Evolutionary conservation across 169 alveolate species (phyloP).

Genomic region (Cryptosporidium sp.): DNA sequence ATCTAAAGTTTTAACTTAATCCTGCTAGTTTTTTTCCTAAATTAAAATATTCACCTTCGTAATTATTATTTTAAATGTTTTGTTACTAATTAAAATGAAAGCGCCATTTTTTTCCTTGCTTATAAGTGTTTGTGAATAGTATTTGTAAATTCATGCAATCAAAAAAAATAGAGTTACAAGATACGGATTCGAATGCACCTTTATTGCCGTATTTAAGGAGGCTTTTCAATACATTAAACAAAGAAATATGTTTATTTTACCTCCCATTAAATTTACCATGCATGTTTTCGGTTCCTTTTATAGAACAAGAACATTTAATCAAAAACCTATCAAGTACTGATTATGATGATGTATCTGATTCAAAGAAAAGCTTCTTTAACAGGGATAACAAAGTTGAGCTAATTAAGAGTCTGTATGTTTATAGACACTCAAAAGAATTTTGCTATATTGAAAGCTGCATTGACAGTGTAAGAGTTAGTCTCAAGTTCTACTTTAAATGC

Average conservation of each 20-base stretch:
- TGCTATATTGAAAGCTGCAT: constrained; percentile 64
- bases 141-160: constrained; percentile 23
- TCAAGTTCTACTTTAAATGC: constrained; percentile 54
- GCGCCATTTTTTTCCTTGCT: background rate
- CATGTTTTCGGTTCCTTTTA: constrained; percentile 45
- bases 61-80: background rate
- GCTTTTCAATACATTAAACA: constrained; percentile 43
- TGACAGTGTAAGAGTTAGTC: constrained; percentile 59
- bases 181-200: constrained; percentile 63
- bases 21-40: too few species aligned
- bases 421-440: constrained; percentile 60
- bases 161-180: constrained; percentile 43
- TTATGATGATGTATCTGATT: background rate
- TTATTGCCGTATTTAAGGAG: constrained; percentile 63
- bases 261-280: constrained; percentile 32
- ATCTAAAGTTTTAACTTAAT: too few species aligned
- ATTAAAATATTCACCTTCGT: too few species aligned
- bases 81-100: background rate
- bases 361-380: constrained; percentile 10
- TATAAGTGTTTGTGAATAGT: background rate
- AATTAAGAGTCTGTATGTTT: constrained; percentile 34
- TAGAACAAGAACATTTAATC: constrained; percentile 25
- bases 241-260: constrained; percentile 37
- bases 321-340: background rate
- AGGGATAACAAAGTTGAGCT: constrained; percentile 10